Base-by-base conservation (phyloP, 1,284 basidiomycete species). In the Cutaneotrichosporon daszewskae region DNA sequence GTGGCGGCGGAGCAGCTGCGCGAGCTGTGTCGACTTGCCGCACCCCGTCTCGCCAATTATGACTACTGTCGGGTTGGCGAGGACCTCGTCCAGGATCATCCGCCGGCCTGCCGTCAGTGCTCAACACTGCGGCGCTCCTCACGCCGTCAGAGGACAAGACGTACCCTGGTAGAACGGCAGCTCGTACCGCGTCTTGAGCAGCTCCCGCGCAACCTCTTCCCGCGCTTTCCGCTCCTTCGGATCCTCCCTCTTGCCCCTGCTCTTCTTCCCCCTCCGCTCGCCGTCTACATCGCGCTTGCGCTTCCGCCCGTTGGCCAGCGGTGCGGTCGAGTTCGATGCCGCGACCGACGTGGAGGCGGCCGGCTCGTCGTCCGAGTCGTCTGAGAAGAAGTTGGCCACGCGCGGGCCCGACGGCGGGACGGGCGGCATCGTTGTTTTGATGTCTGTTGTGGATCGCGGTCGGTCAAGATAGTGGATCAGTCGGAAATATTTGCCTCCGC, bases 1-100 rank as follows among this genome's bases (percentile, higher is more conserved):
- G 46, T 71, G 62, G 4, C 59, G 81, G 36, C 90, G 78, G 20
- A 97, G 75, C 60, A 92, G 89, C 68, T 94, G 87, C 0, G 91
- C 89, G 23, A 94, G 80, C 75, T 94, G 92, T 36, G 94, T 98
- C 0, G 94, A 96, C 74, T 98, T 98, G 51, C 94, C 94, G 20
- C 90, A 95, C 27, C 94, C 95, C 0, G 94, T 98, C 72, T 98
- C 94, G 41, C 92, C 94, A 14, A 98, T 76, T 19, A 98, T 77
- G 39, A 98, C 82, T 1, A 87, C 85, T 4, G 95, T 89, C 65
- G 95, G 87, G 68, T 94, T 82, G 34, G 79, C 73, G 32, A 77
- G 71, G 39, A 94, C 82, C 62, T 83, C 81, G 43, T 82, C 75
- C 23, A 91, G 71, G 23, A 95, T 78, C 28, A 81, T 80, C 22